phyloP scores from a whole-genome alignment of 306 rosid genomes.

The Glycyrrhiza uralensis region DNA sequence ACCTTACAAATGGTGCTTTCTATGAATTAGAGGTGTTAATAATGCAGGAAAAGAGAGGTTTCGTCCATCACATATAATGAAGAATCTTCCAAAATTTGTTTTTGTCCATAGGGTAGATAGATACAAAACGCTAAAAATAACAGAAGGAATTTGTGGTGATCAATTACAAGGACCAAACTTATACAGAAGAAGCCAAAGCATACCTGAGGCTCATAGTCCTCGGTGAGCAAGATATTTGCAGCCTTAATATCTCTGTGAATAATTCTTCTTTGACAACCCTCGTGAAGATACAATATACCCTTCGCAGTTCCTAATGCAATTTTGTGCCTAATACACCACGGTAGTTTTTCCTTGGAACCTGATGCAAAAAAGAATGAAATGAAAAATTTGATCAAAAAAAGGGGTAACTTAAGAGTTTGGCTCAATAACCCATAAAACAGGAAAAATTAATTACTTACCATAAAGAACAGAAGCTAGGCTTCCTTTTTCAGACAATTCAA shows the following conservation, averaged over 20 bases:
- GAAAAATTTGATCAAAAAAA: not conserved
- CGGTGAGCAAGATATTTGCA: constrained; percentile 86
- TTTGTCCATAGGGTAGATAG: constrained; percentile 15
- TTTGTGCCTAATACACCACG: constrained; percentile 76
- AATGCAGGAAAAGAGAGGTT: not conserved
- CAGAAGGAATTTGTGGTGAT: constrained; percentile 7
- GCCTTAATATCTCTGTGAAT: constrained; percentile 97
- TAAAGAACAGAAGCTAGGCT: constrained; percentile 85
- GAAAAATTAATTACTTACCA: constrained; percentile 43
- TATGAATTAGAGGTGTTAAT: not conserved
- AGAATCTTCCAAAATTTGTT: constrained; percentile 8
- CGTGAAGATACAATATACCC: constrained; percentile 85
- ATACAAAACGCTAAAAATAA: constrained; percentile 8
- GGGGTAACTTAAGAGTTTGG: no score
- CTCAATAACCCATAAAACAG: not conserved
- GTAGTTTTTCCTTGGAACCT: constrained; percentile 76
- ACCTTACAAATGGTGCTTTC: no score
- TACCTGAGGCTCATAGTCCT: constrained; percentile 86
- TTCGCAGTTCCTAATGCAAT: constrained; percentile 79
- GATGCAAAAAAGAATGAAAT: not conserved
- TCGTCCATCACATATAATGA: not conserved
- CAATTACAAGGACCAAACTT: constrained; percentile 17
- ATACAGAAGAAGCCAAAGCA: constrained; percentile 9
- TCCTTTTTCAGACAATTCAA: constrained; percentile 77
- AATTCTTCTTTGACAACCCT: constrained; percentile 89